These are phyloP conservation scores for Aspergillus jensenii DNA, from an alignment of 2,329 filamentous ascomycete genomes.

Conservation along the genomic window DNA sequence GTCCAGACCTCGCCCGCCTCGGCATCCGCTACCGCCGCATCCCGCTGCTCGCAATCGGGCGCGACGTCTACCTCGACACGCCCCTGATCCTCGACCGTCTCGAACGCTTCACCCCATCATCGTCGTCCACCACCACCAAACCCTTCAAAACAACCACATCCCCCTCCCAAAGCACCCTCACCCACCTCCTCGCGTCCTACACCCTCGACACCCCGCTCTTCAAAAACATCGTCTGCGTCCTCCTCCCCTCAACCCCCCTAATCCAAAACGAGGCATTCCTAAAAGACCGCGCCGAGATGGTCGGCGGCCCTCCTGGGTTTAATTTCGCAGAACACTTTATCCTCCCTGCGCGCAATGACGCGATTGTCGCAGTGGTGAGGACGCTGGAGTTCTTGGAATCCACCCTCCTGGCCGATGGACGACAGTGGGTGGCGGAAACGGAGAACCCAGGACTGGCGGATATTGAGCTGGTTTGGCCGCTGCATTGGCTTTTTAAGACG, in stretches of 20 bases:
- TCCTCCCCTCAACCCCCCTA: slow-evolving; percentile 2
- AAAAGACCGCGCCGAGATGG: slow-evolving; percentile 7
- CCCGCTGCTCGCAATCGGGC: slow-evolving; percentile 5
- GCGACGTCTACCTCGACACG: slow-evolving; percentile 8
- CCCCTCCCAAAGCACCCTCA: background rate
- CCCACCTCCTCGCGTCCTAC: background rate
- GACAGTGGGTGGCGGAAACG: slow-evolving; percentile 1
- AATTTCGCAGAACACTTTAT: background rate
- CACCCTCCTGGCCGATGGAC: slow-evolving; percentile 1
- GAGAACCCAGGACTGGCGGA: background rate
- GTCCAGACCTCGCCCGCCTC: slow-evolving; percentile 1
- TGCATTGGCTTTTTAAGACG: background rate
- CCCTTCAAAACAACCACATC: background rate
- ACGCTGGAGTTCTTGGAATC: background rate
- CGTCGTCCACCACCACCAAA: background rate
- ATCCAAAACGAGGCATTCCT: slow-evolving; percentile 1
- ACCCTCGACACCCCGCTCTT: slow-evolving; percentile 2
- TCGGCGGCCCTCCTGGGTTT: background rate
- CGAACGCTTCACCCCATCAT: background rate
- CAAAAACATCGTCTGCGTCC: slow-evolving; percentile 1
- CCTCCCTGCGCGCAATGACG: background rate
- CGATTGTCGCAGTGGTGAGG: background rate
- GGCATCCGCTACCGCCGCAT: slow-evolving; percentile 6
- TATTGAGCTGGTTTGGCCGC: slow-evolving; percentile 2
- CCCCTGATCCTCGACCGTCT: slow-evolving; percentile 4